These are phyloP conservation scores for Sugiyamaella pinicola DNA, from an alignment of 1,139 yeast species.

Conservation along the genomic window DNA sequence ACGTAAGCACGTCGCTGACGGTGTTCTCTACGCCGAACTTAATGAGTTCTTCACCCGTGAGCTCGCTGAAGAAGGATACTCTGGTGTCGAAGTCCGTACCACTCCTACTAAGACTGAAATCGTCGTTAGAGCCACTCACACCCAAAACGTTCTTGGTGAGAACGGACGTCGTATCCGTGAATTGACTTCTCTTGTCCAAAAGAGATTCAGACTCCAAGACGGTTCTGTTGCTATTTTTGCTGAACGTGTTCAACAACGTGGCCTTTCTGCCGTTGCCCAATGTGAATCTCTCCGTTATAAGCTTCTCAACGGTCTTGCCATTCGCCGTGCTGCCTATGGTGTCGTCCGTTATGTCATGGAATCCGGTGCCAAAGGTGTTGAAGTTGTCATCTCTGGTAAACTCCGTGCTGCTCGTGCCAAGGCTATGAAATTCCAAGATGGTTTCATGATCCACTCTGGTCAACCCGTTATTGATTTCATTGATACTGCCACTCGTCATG, in stretches of 20 bases:
- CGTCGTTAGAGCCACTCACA: conserved; percentile 98
- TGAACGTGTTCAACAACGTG: conserved; percentile 99
- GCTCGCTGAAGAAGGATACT: conserved; percentile 99
- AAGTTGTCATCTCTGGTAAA: conserved; percentile 99
- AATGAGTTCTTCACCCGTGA: conserved; percentile 99
- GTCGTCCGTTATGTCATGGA: conserved; percentile 99
- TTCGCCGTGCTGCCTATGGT: conserved; percentile 99
- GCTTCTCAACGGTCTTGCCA: conserved; percentile 97
- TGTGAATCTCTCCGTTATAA: conserved; percentile 99
- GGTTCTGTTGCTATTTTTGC: conserved; percentile 95
- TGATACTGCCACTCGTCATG: conserved; percentile 99
- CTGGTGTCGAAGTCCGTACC: conserved; percentile 99
- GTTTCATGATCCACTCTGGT: conserved; percentile 99
- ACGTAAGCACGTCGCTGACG: conserved; percentile 86
- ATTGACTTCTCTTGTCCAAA: conserved; percentile 95
- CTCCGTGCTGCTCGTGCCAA: conserved; percentile 99
- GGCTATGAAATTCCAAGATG: conserved; percentile 99
- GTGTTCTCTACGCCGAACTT: conserved; percentile 99
- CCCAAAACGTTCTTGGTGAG: conserved; percentile 99
- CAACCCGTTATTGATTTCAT: conserved; percentile 99
- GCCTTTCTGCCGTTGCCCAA: conserved; percentile 99
- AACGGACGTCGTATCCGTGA: conserved; percentile 99
- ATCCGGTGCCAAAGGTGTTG: conserved; percentile 99
- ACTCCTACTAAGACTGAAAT: conserved; percentile 98
- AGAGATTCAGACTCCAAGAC: conserved; percentile 97